A percentile compares a stretch with the other conserved stretches of the same genome.
These are phyloP conservation scores for Diaporthe citri DNA, from an alignment of 2,329 filamentous ascomycete species.

Conservation along the genomic window DNA sequence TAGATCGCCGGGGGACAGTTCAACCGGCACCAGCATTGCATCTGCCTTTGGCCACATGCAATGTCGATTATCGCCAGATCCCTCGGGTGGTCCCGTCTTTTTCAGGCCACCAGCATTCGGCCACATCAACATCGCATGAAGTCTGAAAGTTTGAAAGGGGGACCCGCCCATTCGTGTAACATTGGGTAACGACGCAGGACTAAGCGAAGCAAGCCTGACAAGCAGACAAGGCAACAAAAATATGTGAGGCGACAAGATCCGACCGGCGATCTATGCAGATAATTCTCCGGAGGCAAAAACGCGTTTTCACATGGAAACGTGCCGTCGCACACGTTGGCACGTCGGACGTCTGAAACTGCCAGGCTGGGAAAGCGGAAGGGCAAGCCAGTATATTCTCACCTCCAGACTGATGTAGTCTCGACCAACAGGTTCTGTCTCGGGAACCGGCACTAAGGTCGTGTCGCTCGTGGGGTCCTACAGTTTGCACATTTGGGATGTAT, in stretches of 20 bases:
- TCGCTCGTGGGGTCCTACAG: background rate
- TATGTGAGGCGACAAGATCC: slow-evolving; percentile 36
- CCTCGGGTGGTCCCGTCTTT: slow-evolving; percentile 21
- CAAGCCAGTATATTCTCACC: slow-evolving; percentile 4
- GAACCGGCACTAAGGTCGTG: slow-evolving; percentile 13
- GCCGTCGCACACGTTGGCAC: slow-evolving; percentile 6
- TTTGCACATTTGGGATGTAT: slow-evolving; percentile 1
- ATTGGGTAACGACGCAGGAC: slow-evolving; percentile 48
- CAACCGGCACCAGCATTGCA: slow-evolving; percentile 14
- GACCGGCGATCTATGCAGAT: slow-evolving; percentile 14
- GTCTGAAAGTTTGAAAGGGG: background rate
- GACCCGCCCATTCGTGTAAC: slow-evolving; percentile 45
- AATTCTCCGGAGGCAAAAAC: slow-evolving; percentile 32
- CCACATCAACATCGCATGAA: slow-evolving; percentile 34
- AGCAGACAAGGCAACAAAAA: slow-evolving; percentile 36
- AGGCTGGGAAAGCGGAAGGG: slow-evolving; percentile 3
- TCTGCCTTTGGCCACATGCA: slow-evolving; percentile 20
- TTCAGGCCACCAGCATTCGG: slow-evolving; percentile 10
- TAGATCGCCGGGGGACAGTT: background rate
- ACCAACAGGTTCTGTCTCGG: slow-evolving; percentile 16
- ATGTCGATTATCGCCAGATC: slow-evolving; percentile 29
- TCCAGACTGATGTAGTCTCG: background rate
- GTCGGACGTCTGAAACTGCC: background rate
- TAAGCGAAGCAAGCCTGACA: slow-evolving; percentile 36
- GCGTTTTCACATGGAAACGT: slow-evolving; percentile 1